phyloP scores from a whole-genome alignment of 306 rosid species.

The Trifolium dubium region DNA sequence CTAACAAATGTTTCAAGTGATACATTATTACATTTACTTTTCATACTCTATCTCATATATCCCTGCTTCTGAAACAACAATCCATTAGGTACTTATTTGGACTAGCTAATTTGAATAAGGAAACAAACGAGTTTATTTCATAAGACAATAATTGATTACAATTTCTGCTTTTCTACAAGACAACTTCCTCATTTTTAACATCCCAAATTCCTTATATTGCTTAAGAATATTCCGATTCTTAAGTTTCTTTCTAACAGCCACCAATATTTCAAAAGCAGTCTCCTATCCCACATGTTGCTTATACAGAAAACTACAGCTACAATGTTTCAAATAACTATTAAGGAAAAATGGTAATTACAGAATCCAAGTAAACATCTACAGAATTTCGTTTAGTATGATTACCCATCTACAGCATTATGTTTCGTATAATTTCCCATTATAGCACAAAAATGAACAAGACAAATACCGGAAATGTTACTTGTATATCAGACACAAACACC shows the following conservation, averaged over 20 bases:
- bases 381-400: background rate
- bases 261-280: background rate
- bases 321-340: slow-evolving; percentile 1
- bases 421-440: no score
- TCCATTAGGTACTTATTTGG: slow-evolving; percentile 21
- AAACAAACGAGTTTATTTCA: no score
- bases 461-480: background rate
- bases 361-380: background rate
- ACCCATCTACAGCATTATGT: no score
- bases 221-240: background rate
- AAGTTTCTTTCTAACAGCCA: background rate
- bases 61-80: slow-evolving; percentile 12
- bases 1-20: background rate
- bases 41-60: background rate
- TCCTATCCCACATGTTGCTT: background rate
- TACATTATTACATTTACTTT: background rate
- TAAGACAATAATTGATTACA: no score
- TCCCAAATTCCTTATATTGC: background rate
- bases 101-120: no score
- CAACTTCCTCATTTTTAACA: background rate
- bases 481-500: background rate
- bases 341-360: background rate
- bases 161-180: background rate
- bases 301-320: slow-evolving; percentile 8
- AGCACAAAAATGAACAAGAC: background rate